Conservation (phyloP, 768 basidiomycete species). For the Nevesoporus exiguus region DNA sequence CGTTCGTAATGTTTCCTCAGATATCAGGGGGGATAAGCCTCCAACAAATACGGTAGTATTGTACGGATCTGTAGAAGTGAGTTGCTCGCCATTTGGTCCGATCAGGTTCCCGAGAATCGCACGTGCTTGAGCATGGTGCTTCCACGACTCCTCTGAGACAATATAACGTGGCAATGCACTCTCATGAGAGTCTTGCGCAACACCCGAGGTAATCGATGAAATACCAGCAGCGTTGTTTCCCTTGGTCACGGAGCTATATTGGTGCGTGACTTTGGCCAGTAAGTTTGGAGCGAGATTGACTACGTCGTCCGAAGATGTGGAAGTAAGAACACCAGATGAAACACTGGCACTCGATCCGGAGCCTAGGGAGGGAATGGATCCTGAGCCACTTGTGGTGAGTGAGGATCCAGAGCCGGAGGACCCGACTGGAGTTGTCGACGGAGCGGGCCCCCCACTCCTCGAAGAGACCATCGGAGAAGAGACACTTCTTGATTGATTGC, state of each 20-base stretch:
- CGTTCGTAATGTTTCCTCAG: conserved; percentile 86
- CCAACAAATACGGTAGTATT: conserved; percentile 97
- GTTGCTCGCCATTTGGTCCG: conserved; percentile 81
- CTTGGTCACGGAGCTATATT: conserved; percentile 39
- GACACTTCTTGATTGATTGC: conserved; percentile 56
- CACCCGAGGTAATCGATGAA: conserved; percentile 31
- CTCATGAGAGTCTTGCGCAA: conserved; percentile 44
- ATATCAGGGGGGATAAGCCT: conserved; percentile 81
- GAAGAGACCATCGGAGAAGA: conserved; percentile 61
- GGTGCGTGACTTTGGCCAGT: conserved; percentile 47
- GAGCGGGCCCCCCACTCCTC: conserved; percentile 15
- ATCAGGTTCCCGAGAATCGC: conserved; percentile 81
- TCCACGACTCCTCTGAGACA: conserved; percentile 75
- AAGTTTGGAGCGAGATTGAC: conserved; percentile 44
- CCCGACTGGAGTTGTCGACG: conserved; percentile 33
- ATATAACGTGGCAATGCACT: conserved; percentile 49
- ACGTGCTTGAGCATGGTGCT: conserved; percentile 79
- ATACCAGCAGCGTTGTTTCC: conserved; percentile 25
- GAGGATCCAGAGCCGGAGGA: conserved; percentile 47
- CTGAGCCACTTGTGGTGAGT: conserved; percentile 43
- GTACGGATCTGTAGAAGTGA: conserved; percentile 90
- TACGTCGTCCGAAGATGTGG: conserved; percentile 52
- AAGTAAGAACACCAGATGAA: conserved; percentile 49
- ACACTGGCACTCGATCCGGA: conserved; percentile 45
- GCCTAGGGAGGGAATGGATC: conserved; percentile 49